Evolutionary conservation across 345 rosid species (phyloP).

Genomic region (Lepidium didymum): DNA sequence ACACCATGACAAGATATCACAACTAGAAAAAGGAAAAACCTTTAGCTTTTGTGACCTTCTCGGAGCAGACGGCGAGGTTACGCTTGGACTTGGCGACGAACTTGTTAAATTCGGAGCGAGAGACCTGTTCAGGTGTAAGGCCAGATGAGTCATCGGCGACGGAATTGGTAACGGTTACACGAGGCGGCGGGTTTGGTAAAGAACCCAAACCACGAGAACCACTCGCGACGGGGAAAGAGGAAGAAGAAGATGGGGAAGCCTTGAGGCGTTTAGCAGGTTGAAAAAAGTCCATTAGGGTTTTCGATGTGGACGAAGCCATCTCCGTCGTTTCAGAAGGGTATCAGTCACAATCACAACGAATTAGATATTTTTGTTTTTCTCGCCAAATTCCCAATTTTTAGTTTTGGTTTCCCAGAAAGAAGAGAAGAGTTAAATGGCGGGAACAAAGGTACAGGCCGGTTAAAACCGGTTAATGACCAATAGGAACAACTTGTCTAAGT

Average conservation of each 20-base stretch:
- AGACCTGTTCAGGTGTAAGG: conserved; percentile 45
- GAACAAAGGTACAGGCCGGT: conserved; percentile 6
- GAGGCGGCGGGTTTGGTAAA: conserved; percentile 15
- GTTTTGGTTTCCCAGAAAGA: not conserved
- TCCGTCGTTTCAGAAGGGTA: not conserved
- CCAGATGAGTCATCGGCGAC: conserved; percentile 24
- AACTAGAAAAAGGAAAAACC: conserved; percentile 12
- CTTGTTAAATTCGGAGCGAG: conserved; percentile 57
- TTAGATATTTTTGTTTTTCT: not conserved
- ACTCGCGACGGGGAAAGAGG: conserved; percentile 7
- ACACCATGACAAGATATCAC: not conserved
- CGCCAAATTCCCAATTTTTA: not conserved
- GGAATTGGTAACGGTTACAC: conserved; percentile 3
- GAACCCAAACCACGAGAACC: conserved; percentile 11
- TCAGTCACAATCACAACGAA: not conserved
- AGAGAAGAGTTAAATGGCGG: conserved; percentile 12
- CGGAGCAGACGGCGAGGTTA: conserved; percentile 58
- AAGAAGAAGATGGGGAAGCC: conserved; percentile 28
- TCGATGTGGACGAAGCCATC: conserved; percentile 53
- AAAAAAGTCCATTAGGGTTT: conserved; percentile 56
- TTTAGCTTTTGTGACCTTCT: conserved; percentile 46
- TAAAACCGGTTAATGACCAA: not conserved
- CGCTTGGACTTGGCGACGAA: conserved; percentile 60
- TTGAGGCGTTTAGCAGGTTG: conserved; percentile 74
- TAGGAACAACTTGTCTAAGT: not conserved